Evolutionary conservation across 306 rosid species (phyloP), one percentile per base, ranked within the genome.

Genomic region (Cucumis melo): DNA sequence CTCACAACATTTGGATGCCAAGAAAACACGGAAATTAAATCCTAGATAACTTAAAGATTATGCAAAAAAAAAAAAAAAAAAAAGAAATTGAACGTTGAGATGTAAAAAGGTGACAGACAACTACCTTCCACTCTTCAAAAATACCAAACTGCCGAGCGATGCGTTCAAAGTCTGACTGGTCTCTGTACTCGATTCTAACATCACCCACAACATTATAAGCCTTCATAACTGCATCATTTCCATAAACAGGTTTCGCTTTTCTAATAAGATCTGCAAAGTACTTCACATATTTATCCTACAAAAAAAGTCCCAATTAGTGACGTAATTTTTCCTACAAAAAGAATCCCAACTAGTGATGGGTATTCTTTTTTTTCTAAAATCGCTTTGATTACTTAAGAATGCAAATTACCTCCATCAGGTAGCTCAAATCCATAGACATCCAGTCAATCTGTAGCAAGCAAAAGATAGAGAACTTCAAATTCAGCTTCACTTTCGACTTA

Each of bases 111-210:
- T 7, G 39, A 23, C 11, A 19, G 61, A 50, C 66, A 84, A 79
- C 72, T 74, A 93, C 98, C 98, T 93, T 93, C 98, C 98, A 93
- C 79, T 93, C 98, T 84, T 93, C 88, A 74, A 93, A 93, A 78
- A 93, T 86, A 83, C 97, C 97, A 64, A 93, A 93, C 78, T 90
- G 90, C 64, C 82, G 57, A 6, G 98, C 98, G 53, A 91, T 85
- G 82, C 80, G 85, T 80, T 88, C 91, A 57, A 93, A 93, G 78
- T 87, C 88, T 11, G 79, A 74, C 77, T 90, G 94, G 88, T 91
- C 87, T 50, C 20, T 55, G 78, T 93, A 93, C 55, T 81, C 83
- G 68, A 91, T 76, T 34, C 91, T 89, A 73, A 93, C 89, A 81
- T 93, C 97, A 23, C 93, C 91, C 53, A 58, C 87, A 75, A 89